Percentiles rank a stretch among this genome's conserved stretches.
Conservation (phyloP, 768 basidiomycete genomes). For the Stropharia rugosoannulata region DNA sequence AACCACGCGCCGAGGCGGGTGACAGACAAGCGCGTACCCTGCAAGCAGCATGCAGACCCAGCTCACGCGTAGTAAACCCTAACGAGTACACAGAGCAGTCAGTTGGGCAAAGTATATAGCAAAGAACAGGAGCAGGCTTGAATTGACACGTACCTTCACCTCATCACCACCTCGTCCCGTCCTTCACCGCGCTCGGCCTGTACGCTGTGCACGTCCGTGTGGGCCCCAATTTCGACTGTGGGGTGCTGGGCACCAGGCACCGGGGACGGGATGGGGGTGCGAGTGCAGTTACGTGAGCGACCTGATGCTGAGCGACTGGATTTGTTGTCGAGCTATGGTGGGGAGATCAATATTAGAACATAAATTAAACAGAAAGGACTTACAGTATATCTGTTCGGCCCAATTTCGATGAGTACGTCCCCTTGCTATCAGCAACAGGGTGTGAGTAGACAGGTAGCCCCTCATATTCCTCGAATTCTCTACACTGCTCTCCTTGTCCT, state of each 20-base stretch:
- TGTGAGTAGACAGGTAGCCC: slow-evolving; percentile 65
- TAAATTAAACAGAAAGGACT: slow-evolving; percentile 25
- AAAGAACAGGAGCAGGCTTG: too few relatives aligned
- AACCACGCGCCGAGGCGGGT: too few relatives aligned
- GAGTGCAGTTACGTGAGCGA: neutral
- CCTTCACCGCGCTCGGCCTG: neutral
- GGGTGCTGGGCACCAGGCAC: neutral
- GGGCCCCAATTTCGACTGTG: neutral
- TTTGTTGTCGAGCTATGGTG: slow-evolving; percentile 20
- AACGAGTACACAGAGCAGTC: too few relatives aligned
- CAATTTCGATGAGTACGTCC: slow-evolving; percentile 32
- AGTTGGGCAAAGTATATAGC: too few relatives aligned
- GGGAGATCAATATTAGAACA: neutral
- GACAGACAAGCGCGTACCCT: too few relatives aligned
- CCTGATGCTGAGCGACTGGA: neutral
- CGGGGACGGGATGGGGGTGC: neutral
- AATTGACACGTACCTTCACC: too few relatives aligned
- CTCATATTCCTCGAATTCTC: slow-evolving; percentile 45
- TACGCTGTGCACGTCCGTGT: neutral
- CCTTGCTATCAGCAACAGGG: slow-evolving; percentile 34
- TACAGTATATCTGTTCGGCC: slow-evolving; percentile 62
- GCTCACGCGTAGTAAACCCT: too few relatives aligned
- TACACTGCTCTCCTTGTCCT: slow-evolving; percentile 27
- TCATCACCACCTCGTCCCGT: too few relatives aligned
- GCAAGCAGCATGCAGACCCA: too few relatives aligned